Evolutionary conservation across 345 rosid genomes (phyloP).

Genomic region (Citrus australasica): DNA sequence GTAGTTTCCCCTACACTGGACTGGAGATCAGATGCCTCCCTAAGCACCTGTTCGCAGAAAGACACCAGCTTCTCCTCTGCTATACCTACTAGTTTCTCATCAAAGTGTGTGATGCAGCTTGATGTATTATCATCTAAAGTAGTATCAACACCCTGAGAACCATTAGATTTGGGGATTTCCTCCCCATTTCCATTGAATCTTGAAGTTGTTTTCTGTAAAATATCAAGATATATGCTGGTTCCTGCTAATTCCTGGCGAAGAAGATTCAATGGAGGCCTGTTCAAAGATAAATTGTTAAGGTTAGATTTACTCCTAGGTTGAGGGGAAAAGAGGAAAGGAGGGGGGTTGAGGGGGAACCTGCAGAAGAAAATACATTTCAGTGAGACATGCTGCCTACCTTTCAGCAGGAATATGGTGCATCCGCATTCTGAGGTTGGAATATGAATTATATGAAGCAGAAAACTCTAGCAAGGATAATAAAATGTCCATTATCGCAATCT

Average conservation of each 20-base stretch:
- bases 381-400: conserved; percentile 43
- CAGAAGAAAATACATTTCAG: neutral
- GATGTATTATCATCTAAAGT: conserved; percentile 24
- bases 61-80: conserved; percentile 86
- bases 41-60: conserved; percentile 85
- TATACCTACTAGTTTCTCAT: conserved; percentile 52
- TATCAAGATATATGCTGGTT: conserved; percentile 77
- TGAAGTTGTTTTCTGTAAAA: conserved; percentile 80
- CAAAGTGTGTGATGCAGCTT: conserved; percentile 12
- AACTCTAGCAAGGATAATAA: conserved; percentile 81
- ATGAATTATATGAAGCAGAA: conserved; percentile 89
- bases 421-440: conserved; percentile 70
- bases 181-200: conserved; percentile 25
- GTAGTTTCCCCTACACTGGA: conserved; percentile 66
- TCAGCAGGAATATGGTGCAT: conserved; percentile 80
- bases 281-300: conserved; percentile 11
- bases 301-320: conserved; percentile 4
- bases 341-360: neutral
- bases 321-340: neutral
- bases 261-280: conserved; percentile 93
- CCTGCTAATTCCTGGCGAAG: conserved; percentile 93
- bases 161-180: conserved; percentile 30
- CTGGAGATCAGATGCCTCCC: conserved; percentile 84
- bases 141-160: conserved; percentile 26
- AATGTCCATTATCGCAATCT: conserved; percentile 84